Conservation (phyloP, 345 rosid genomes). For the Arabidopsis arenosa region DNA sequence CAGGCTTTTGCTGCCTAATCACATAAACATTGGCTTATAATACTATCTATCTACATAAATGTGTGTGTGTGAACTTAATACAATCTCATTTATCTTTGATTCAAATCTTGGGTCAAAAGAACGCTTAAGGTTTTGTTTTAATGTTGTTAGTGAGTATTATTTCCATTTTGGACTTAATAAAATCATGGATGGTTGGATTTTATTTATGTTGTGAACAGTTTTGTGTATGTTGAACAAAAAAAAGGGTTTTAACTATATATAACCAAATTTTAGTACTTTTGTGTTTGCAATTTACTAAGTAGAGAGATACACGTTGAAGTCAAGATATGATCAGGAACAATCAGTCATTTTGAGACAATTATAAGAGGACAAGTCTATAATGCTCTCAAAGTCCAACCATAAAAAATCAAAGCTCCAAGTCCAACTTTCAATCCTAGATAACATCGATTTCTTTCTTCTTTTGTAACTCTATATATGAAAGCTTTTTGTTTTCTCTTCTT, state of each 20-base stretch:
- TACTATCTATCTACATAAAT: constrained; percentile 7
- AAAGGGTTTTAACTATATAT: neutral
- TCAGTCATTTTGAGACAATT: neutral
- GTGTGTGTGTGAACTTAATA: constrained; percentile 35
- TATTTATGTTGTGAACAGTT: neutral
- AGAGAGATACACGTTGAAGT: neutral
- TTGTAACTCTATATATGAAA: no score
- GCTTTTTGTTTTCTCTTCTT: no score
- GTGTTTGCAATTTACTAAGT: neutral
- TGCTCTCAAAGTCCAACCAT: neutral
- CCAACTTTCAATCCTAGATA: no score
- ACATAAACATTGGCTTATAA: neutral
- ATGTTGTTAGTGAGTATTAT: constrained; percentile 13
- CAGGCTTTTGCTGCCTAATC: constrained; percentile 44
- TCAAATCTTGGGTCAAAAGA: constrained; percentile 18
- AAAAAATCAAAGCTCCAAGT: no score
- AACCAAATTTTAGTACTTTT: no score
- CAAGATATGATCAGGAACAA: neutral
- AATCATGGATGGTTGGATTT: constrained; percentile 14
- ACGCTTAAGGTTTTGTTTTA: constrained; percentile 34
- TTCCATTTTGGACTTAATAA: constrained; percentile 23
- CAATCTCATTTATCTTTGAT: constrained; percentile 23
- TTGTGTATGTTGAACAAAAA: constrained; percentile 1
- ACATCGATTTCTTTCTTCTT: no score
- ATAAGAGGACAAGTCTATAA: neutral